Conservation (phyloP, 768 basidiomycete species). For the Termitomyces eurrhizus region DNA sequence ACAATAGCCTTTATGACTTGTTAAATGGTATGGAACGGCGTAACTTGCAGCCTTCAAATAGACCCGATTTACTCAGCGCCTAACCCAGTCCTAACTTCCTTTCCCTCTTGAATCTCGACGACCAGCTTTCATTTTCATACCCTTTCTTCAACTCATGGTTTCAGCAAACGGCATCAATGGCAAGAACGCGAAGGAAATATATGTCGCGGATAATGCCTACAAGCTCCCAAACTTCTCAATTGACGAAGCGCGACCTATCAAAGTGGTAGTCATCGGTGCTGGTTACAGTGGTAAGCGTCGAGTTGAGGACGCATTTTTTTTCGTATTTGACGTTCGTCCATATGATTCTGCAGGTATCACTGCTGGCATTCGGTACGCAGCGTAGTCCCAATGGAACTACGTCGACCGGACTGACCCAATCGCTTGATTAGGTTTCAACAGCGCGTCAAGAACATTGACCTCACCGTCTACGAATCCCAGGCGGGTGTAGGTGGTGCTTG, state of each 20-base stretch:
- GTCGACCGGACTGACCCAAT: background rate
- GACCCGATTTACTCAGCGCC: background rate
- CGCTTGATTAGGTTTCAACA: slow-evolving; percentile 42
- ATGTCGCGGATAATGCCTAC: slow-evolving; percentile 12
- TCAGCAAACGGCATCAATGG: background rate
- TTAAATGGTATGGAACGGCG: background rate
- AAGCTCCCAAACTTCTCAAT: slow-evolving; percentile 41
- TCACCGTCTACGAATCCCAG: slow-evolving; percentile 59
- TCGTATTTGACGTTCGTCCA: background rate
- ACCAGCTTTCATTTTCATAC: background rate
- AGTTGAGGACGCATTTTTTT: background rate
- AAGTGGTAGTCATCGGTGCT: slow-evolving; percentile 53
- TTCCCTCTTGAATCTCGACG: background rate
- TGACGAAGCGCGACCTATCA: slow-evolving; percentile 51
- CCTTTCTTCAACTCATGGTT: background rate
- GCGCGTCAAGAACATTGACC: slow-evolving; percentile 45
- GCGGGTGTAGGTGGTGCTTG: slow-evolving; percentile 62
- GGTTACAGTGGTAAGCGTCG: slow-evolving; percentile 47
- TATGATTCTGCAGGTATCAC: slow-evolving; percentile 34
- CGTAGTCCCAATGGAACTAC: background rate
- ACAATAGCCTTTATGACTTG: background rate
- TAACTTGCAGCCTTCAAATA: background rate
- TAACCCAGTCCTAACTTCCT: background rate
- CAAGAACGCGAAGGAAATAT: background rate
- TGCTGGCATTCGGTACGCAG: slow-evolving; percentile 48